Evolutionary conservation across 2,329 filamentous ascomycete genomes (phyloP), one percentile per base, ranked within the genome.

Genomic region (Pseudogymnoascus sp.): DNA sequence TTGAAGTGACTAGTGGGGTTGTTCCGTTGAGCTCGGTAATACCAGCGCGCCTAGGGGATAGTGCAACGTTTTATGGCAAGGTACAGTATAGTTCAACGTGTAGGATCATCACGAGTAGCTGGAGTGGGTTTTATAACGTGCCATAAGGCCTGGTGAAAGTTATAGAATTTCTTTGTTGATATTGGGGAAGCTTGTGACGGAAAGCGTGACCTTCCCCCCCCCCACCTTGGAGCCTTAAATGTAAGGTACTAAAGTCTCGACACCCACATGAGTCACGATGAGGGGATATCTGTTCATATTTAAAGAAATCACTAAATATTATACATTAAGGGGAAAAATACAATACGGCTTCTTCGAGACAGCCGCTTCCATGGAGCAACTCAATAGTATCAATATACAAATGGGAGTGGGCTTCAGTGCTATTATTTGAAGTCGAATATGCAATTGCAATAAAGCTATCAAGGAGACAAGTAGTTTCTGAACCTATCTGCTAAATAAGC

Each of bases 131-230:
- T 34, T 29, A 36, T 57, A 57, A 16, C 29, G 36, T 57, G 51
- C 51, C 29, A 21, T 21, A 31, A 31, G 51, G 29, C 26, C 51
- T 36, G 51, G n/a, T 31, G 29, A 21, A 57, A 57, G 51, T 57
- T 57, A 34, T 57, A 36, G 29, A 57, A 36, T 57, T 57, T 57
- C 51, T 57, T 57, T 57, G 51, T 57, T 57, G n/a, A 57, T 57
- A 57, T 21, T 57, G 51, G 51, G 51, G 51, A 36, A 57, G 51
- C 51, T 57, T 57, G 29, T 12, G 16, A 34, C 10, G 29, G 51
- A 34, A 57, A 57, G 51, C 51, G 29, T 34, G 51, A 57, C 51
- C 29, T 54, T 29, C 26, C 47, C 47, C 47, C 29, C 51, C 51
- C 47, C 51, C 51, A 57, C 51, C 26, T 57, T 57, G 29, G 4